These are phyloP conservation scores for Xylariaceae sp. DNA, from an alignment of 2,329 filamentous ascomycete species.

Conservation along the genomic window DNA sequence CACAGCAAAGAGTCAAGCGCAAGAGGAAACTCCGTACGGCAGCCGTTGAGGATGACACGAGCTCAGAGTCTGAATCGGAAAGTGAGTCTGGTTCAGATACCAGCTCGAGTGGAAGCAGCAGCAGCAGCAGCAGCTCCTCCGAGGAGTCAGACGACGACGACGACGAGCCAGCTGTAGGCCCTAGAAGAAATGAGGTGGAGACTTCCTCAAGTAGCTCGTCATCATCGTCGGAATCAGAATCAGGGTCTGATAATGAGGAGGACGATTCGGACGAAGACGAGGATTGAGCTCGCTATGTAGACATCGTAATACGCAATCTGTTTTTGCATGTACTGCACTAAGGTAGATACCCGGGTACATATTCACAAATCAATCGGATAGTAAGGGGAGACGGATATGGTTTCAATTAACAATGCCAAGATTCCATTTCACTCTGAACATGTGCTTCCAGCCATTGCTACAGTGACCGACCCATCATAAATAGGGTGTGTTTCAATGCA, in stretches of 20 bases:
- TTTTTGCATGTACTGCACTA: slow-evolving; percentile 25
- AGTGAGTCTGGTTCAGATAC: slow-evolving; percentile 45
- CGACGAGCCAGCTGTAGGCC: slow-evolving; percentile 7
- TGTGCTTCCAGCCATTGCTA: too few species aligned
- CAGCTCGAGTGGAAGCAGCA: slow-evolving; percentile 36
- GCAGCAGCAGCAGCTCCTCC: slow-evolving; percentile 36
- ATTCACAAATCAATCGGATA: slow-evolving; percentile 7
- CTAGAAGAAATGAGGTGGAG: slow-evolving; percentile 28
- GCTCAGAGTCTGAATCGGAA: slow-evolving; percentile 44
- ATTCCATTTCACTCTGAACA: neutral
- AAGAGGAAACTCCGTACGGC: slow-evolving; percentile 59
- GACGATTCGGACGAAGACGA: slow-evolving; percentile 46
- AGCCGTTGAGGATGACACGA: slow-evolving; percentile 49
- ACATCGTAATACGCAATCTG: slow-evolving; percentile 4
- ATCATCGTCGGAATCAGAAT: slow-evolving; percentile 43
- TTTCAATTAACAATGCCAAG: neutral
- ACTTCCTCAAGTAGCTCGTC: slow-evolving; percentile 50
- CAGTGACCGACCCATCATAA: too few species aligned
- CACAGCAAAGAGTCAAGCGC: slow-evolving; percentile 53
- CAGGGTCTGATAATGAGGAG: slow-evolving; percentile 41
- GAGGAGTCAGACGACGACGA: slow-evolving; percentile 40
- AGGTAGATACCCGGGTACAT: slow-evolving; percentile 33
- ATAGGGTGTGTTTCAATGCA: too few species aligned
- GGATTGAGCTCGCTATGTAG: neutral
- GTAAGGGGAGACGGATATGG: neutral